These are phyloP conservation scores for Cutaneotrichosporon sp. DNA, from an alignment of 1,284 basidiomycete genomes.

Conservation along the genomic window DNA sequence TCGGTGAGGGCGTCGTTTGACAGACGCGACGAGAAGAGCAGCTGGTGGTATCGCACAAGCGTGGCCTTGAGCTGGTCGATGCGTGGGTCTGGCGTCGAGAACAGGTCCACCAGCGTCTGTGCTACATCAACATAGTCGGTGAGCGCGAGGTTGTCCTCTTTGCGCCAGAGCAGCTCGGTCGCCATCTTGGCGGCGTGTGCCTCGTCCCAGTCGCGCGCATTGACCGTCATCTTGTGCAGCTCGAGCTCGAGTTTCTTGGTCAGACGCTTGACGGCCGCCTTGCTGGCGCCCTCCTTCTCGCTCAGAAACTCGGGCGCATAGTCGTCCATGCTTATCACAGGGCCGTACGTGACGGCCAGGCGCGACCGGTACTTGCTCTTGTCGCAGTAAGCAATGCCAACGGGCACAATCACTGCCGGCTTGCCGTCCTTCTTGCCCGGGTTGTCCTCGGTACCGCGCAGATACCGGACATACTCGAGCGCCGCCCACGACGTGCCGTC, in stretches of 20 bases:
- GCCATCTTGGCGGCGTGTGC: slow-evolving; percentile 81
- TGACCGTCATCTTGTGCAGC: slow-evolving; percentile 72
- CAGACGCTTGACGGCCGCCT: slow-evolving; percentile 78
- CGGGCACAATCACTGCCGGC: slow-evolving; percentile 65
- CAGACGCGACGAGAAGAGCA: slow-evolving; percentile 73
- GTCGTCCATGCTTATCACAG: slow-evolving; percentile 66
- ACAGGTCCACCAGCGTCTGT: slow-evolving; percentile 85
- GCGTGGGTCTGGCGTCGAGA: slow-evolving; percentile 59
- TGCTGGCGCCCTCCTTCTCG: slow-evolving; percentile 60
- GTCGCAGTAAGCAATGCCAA: slow-evolving; percentile 87
- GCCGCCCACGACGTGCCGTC: slow-evolving; percentile 95
- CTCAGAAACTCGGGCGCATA: slow-evolving; percentile 75
- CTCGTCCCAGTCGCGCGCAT: slow-evolving; percentile 90
- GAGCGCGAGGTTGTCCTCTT: slow-evolving; percentile 65
- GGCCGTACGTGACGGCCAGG: slow-evolving; percentile 61
- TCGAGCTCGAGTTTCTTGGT: slow-evolving; percentile 67
- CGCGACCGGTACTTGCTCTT: slow-evolving; percentile 86
- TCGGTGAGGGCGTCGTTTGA: slow-evolving; percentile 74
- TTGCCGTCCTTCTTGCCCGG: slow-evolving; percentile 46
- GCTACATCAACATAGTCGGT: slow-evolving; percentile 73
- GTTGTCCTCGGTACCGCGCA: slow-evolving; percentile 52
- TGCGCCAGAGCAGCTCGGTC: slow-evolving; percentile 78
- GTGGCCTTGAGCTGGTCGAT: slow-evolving; percentile 60
- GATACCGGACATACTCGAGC: slow-evolving; percentile 82
- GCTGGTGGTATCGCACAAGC: slow-evolving; percentile 76